phyloP scores from a whole-genome alignment of 768 basidiomycete genomes.

The Suillus weaverae region DNA sequence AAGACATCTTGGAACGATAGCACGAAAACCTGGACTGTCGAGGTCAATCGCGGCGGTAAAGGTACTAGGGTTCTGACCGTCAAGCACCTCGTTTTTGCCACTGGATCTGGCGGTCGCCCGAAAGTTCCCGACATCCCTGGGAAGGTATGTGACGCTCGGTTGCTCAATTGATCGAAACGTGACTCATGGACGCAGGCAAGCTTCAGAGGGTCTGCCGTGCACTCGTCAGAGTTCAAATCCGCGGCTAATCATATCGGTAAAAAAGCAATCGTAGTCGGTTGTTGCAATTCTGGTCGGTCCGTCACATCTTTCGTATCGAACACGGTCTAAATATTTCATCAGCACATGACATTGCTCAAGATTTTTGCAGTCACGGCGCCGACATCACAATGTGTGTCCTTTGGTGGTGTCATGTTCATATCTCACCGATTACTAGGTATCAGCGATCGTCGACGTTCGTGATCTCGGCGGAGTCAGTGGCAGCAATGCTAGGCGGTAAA shows the following conservation, averaged over 20 bases:
- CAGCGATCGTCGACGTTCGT: conserved; percentile 28
- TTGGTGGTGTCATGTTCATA: neutral
- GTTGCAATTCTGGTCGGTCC: conserved; percentile 58
- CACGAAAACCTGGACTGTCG: conserved; percentile 46
- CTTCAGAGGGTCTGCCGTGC: conserved; percentile 55
- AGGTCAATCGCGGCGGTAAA: conserved; percentile 34
- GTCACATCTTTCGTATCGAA: neutral
- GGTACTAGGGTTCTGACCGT: conserved; percentile 37
- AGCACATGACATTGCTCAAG: conserved; percentile 41
- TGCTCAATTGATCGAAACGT: neutral
- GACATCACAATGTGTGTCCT: conserved; percentile 30
- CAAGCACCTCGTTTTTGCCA: conserved; percentile 57
- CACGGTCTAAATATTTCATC: conserved; percentile 1
- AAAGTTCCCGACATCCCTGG: conserved; percentile 42
- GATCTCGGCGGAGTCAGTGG: conserved; percentile 15
- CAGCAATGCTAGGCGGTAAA: conserved; percentile 14
- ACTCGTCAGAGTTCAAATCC: conserved; percentile 51
- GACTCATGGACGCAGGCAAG: conserved; percentile 32
- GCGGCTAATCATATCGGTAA: conserved; percentile 55
- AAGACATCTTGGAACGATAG: conserved; percentile 38
- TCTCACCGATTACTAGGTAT: conserved; percentile 14
- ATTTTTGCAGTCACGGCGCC: conserved; percentile 30
- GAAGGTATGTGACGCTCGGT: neutral
- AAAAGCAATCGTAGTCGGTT: conserved; percentile 66
- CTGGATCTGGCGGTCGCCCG: conserved; percentile 48